Conservation (phyloP, 805 yeast species). For the Kodamaea leandrae region DNA sequence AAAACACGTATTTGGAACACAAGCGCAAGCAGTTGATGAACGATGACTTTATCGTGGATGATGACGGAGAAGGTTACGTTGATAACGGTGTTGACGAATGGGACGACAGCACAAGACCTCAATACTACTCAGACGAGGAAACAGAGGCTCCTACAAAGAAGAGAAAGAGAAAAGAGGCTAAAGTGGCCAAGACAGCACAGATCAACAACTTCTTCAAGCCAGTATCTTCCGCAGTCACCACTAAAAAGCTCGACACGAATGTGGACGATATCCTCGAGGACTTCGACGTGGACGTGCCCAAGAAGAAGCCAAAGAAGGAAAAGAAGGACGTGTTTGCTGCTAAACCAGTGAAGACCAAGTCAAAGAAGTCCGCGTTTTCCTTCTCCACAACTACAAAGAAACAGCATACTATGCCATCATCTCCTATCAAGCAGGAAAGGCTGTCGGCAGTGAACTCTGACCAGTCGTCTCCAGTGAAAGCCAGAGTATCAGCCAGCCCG, state of each 20-base stretch:
- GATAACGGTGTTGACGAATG: slow-evolving; percentile 93
- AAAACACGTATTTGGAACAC: slow-evolving; percentile 68
- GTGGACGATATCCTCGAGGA: slow-evolving; percentile 69
- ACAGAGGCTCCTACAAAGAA: slow-evolving; percentile 26
- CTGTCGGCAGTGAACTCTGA: neutral
- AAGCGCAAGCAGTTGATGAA: slow-evolving; percentile 77
- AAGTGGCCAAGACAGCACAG: slow-evolving; percentile 44
- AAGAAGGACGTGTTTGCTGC: slow-evolving; percentile 15
- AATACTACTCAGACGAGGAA: slow-evolving; percentile 58
- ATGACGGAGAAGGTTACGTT: slow-evolving; percentile 89
- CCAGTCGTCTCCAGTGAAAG: neutral
- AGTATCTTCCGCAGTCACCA: slow-evolving; percentile 23
- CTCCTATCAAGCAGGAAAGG: slow-evolving; percentile 30
- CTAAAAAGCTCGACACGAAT: slow-evolving; percentile 45
- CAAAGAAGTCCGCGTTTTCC: slow-evolving; percentile 23
- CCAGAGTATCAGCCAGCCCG: too few relatives aligned
- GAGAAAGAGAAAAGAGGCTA: slow-evolving; percentile 25
- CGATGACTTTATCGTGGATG: slow-evolving; percentile 94
- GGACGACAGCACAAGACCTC: slow-evolving; percentile 54
- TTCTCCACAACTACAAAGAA: slow-evolving; percentile 28
- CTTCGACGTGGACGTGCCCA: slow-evolving; percentile 27
- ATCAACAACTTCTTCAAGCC: slow-evolving; percentile 55
- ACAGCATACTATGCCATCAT: slow-evolving; percentile 29
- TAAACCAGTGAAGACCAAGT: slow-evolving; percentile 18
- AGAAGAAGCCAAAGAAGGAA: slow-evolving; percentile 16